Evolutionary conservation across 148 eudicot species (phyloP).

Genomic region (Hydrangea macrophylla): DNA sequence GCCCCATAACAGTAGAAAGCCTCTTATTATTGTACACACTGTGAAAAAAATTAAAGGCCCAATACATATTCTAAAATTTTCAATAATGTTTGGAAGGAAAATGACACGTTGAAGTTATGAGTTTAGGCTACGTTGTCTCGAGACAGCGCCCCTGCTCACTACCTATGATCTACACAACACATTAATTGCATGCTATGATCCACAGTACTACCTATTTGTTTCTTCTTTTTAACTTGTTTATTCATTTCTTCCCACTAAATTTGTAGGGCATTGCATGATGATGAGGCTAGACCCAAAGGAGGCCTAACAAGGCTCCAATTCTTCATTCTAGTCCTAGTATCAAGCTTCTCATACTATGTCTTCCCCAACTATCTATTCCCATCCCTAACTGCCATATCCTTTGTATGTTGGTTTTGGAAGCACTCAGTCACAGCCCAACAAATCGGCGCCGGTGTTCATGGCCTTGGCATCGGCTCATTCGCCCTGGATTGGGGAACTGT

Average conservation of each 20-base stretch:
- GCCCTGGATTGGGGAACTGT: conserved; percentile 51
- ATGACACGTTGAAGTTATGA: too few relatives aligned
- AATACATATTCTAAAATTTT: too few relatives aligned
- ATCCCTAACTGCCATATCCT: conserved; percentile 40
- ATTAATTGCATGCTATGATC: too few relatives aligned
- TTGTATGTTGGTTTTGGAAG: conserved; percentile 47
- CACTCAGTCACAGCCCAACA: conserved; percentile 47
- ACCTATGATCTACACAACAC: too few relatives aligned
- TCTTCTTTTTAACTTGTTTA: background rate
- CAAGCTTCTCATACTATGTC: conserved; percentile 46
- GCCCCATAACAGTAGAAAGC: too few relatives aligned
- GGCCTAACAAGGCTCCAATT: conserved; percentile 47
- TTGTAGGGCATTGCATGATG: conserved; percentile 44
- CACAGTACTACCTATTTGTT: background rate
- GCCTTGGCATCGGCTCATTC: conserved; percentile 46
- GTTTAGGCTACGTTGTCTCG: too few relatives aligned
- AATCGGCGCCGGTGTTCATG: conserved; percentile 38
- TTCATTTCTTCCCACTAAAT: background rate
- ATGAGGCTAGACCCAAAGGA: conserved; percentile 36
- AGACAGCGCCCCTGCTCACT: too few relatives aligned
- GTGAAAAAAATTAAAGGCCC: too few relatives aligned
- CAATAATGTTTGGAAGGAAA: too few relatives aligned
- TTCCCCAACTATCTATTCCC: conserved; percentile 43
- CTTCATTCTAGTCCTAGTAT: conserved; percentile 36
- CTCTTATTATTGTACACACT: too few relatives aligned